Conservation (phyloP, 2,329 filamentous ascomycete species). For the Monosporascus sp. region DNA sequence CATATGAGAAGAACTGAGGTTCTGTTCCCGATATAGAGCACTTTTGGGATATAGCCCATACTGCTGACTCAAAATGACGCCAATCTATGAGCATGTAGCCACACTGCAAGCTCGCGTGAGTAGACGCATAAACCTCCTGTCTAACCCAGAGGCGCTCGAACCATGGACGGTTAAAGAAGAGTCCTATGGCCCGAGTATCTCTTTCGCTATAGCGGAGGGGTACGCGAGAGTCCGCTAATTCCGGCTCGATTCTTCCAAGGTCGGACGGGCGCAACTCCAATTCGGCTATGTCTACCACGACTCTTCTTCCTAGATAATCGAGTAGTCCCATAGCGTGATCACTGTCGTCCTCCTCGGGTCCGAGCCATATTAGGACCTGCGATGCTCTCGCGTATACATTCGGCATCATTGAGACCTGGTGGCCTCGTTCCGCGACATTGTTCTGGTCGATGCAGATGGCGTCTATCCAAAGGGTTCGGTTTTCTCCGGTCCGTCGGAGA, state of each 20-base stretch:
- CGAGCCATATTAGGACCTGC: not conserved
- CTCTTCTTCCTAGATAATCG: not conserved
- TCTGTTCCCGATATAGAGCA: accelerated
- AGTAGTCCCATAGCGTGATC: not conserved
- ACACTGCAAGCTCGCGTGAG: not conserved
- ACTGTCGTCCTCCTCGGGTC: not conserved
- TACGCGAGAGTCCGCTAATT: accelerated
- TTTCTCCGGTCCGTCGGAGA: not conserved
- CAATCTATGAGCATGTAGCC: not conserved
- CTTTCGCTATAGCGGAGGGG: not conserved
- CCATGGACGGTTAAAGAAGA: not conserved
- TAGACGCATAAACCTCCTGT: not conserved
- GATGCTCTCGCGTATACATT: not conserved
- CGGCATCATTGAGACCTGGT: constrained; percentile 1
- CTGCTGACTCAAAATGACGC: not conserved
- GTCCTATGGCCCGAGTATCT: not conserved
- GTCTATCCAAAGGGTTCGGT: constrained; percentile 2
- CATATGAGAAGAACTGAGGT: not conserved
- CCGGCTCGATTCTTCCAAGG: not conserved
- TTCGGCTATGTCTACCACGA: not conserved
- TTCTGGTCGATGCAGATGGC: constrained; percentile 4
- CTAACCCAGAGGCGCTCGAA: not conserved
- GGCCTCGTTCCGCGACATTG: not conserved
- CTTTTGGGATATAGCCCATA: not conserved
- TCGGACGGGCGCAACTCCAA: not conserved